Evolutionary conservation across 108 stramenopile genomes (phyloP), one percentile per base, ranked within the genome.

Genomic region (Nannochloropsis salina): DNA sequence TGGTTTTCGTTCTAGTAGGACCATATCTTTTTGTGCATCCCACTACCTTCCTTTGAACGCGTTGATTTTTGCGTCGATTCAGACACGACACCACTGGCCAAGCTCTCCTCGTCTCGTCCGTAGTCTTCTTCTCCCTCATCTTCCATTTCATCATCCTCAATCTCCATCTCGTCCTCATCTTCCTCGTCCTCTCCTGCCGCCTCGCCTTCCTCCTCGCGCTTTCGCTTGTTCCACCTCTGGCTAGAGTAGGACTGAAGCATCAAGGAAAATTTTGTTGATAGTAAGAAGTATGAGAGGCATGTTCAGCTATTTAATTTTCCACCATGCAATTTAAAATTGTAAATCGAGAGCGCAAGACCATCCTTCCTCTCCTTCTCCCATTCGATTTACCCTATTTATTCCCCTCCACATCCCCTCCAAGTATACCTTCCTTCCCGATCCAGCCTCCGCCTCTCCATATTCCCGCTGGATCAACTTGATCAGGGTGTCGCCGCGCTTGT

Each of bases 401-500:
- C 31, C 31, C 31, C 31, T 31, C 31, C 31, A 31, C 31, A 31
- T 31, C 31, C 61, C 61, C 61, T 74, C 61, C 6, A n/a, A n/a
- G 61, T n/a, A n/a, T n/a, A 74, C 61, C 61, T 74, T 74, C 61
- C 61, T 74, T n/a, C 61, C 61, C 51, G 51, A 10, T 51, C 12
- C 51, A 31, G 2, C 18, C 10, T 89, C 88, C 42, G 85, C 43
- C 80, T 89, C 89, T 9, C 82, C 89, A 44, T 89, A 85, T 90
- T 92, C 92, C 89, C 90, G 90, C 88, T 92, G 90, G 5, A 92
- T 84, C 41, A 92, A 44, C 4, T 80, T 44, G 81, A 92, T 90
- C 43, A 92, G 90, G 5, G 82, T 82, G 80, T 98, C 97, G 74
- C 95, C 95, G 42, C 98, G 94, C 82, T 94, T 93, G 84, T 96